Base-by-base conservation (phyloP, 2,329 filamentous ascomycete species). In the Alternaria triticina region DNA sequence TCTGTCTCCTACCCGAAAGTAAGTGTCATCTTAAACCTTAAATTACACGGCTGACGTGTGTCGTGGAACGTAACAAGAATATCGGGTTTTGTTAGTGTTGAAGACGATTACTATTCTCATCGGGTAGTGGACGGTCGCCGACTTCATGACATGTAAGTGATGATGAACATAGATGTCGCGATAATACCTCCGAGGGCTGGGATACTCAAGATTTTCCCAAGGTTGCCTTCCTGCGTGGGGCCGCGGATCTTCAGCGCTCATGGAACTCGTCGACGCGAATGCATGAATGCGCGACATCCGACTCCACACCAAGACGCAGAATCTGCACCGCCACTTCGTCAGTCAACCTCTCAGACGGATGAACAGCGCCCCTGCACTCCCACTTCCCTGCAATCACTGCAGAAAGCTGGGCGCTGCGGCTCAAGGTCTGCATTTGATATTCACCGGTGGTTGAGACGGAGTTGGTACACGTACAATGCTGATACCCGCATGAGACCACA, bases 241-340 rank as follows among this genome's bases (percentile, higher is more conserved):
- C 57, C 20, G 61, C 57, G 33, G 61, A 63, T 63, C 51, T 60
- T 63, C 57, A 30, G 9, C 15, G 20, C 33, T 60, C 47, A 15
- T 28, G 20, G 22, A 49, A 36, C 13, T 25, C 25, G 51, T 60
- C n/a, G 6, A 43, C 30, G 12, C 36, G 11, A 28, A 40, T 44
- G 46, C 46, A 58, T 30, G 56, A 15, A 52, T 56, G 54, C 25
- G 45, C 23, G 40, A 56, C 36, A 46, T 56, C n/a, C 10, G 25
- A 44, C 54, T 33, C 40, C 40, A 46, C 54, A 36, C 28, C 30
- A 52, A 52, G 49, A 40, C 20, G 49, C 49, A 52, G 49, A 40
- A 13, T 52, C 30, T 52, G 52, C 52, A 44, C 52, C 23, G 36
- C 52, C 52, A 54, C 33, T 20, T 54, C 52, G n/a, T 54, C 36